These are phyloP conservation scores for Cladochytrium tenue DNA, from an alignment of 371 early-diverging fungal genomes.

Conservation along the genomic window DNA sequence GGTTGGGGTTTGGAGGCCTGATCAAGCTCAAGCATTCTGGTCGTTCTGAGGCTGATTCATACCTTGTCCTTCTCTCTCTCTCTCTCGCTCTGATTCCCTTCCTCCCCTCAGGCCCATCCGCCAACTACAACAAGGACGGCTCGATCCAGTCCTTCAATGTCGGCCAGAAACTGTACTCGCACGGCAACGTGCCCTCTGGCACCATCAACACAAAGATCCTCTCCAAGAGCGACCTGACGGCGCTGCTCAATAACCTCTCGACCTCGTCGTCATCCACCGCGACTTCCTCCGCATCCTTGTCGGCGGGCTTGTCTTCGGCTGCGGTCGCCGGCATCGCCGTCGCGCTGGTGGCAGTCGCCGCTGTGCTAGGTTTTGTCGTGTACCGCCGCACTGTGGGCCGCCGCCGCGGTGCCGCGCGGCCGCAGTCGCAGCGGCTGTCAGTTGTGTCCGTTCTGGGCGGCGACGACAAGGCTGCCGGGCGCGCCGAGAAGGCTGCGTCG, in stretches of 20 bases:
- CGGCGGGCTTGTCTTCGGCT: background rate
- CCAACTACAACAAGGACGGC: background rate
- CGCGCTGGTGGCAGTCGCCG: background rate
- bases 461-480: background rate
- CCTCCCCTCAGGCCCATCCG: background rate
- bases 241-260: background rate
- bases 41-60: too few species aligned
- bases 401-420: background rate
- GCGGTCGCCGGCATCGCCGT: background rate
- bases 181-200: background rate
- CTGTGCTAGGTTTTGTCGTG: background rate
- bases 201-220: too few species aligned
- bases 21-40: too few species aligned
- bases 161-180: background rate
- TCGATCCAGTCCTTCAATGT: background rate
- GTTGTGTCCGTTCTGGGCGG: background rate
- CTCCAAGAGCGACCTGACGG: background rate
- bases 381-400: background rate
- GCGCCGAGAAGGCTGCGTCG: background rate
- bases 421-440: background rate
- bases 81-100: too few species aligned
- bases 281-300: background rate
- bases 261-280: background rate
- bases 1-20: too few species aligned
- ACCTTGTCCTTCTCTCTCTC: too few species aligned